Evolutionary conservation across 2,329 filamentous ascomycete species (phyloP).

Genomic region (Fusarium sp.): DNA sequence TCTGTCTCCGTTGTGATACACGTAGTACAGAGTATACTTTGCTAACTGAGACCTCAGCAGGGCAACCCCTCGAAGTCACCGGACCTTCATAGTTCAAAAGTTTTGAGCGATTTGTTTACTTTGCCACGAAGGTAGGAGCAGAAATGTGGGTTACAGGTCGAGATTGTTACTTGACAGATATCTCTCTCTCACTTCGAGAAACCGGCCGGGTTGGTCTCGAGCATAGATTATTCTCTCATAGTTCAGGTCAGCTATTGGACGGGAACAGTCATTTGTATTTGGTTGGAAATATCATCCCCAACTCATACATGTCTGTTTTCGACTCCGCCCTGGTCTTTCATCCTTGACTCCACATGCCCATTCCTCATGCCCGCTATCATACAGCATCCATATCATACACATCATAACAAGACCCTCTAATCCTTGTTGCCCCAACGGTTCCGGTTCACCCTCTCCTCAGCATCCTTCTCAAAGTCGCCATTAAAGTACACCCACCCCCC

Average conservation of each 20-base stretch:
- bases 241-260: neutral
- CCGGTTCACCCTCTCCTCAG: conserved; percentile 58
- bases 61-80: no score
- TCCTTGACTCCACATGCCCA: neutral
- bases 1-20: no score
- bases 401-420: neutral
- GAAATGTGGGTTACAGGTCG: neutral
- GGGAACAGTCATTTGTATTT: neutral
- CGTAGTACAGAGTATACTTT: no score
- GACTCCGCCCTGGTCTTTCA: neutral
- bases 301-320: neutral
- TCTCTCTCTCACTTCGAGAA: neutral
- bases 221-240: neutral
- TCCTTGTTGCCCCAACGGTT: conserved; percentile 61
- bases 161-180: neutral
- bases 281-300: no score
- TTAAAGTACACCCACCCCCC: conserved; percentile 65
- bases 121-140: neutral
- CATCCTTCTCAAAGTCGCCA: conserved; percentile 63
- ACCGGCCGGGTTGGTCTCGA: neutral
- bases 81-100: no score
- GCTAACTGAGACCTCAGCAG: no score
- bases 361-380: conserved; percentile 10
- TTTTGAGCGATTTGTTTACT: no score
- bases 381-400: conserved; percentile 29